Percentiles rank a stretch among this genome's conserved stretches.
These are phyloP conservation scores for Silene conica DNA, from an alignment of 148 eudicot genomes.

Conservation along the genomic window DNA sequence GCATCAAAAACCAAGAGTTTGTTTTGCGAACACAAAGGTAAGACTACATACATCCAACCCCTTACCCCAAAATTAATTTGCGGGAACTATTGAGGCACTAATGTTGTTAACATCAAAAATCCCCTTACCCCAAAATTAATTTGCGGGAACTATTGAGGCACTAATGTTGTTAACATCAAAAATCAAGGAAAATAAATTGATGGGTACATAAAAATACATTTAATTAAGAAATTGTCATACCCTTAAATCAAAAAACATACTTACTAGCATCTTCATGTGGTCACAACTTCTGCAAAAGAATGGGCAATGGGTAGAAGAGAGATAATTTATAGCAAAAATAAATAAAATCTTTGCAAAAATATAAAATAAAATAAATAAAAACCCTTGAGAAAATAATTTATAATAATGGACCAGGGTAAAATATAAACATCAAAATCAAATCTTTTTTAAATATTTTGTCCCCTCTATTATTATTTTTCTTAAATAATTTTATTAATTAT, in stretches of 20 bases:
- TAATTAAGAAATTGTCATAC: slow-evolving; percentile 19
- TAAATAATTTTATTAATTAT: slow-evolving; percentile 16
- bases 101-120: no score
- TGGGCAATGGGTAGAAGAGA: slow-evolving; percentile 14
- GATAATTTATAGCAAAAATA: background rate
- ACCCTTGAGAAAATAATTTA: slow-evolving; percentile 1
- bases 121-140: no score
- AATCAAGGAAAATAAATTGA: background rate
- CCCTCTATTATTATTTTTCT: slow-evolving; percentile 8
- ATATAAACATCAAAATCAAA: slow-evolving; percentile 20
- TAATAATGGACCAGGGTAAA: background rate
- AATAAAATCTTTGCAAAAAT: background rate
- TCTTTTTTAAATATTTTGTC: slow-evolving; percentile 9
- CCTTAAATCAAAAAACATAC: slow-evolving; percentile 41
- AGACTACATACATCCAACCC: no score
- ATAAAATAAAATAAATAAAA: background rate
- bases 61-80: no score
- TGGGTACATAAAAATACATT: background rate
- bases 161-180: no score
- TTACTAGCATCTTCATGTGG: slow-evolving; percentile 50
- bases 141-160: no score
- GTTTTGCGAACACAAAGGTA: no score
- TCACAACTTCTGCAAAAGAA: slow-evolving; percentile 30
- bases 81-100: no score
- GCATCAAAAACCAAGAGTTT: background rate